Percentiles rank a stretch among this genome's conserved stretches.
Conservation (phyloP, 495 filamentous ascomycete species). For the Choiromyces venosus region DNA sequence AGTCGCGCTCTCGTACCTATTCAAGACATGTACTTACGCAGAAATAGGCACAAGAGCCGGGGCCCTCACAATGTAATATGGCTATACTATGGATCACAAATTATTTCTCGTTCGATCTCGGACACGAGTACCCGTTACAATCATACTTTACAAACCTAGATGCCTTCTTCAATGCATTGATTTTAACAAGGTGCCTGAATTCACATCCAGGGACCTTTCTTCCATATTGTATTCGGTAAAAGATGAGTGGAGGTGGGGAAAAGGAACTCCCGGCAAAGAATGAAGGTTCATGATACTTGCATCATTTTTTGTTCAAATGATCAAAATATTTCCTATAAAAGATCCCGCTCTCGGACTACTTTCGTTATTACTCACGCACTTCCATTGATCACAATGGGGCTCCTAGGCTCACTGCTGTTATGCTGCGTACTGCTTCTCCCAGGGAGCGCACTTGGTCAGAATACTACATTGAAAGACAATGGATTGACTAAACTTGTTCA, state of each 20-base stretch:
- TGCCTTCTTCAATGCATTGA: neutral
- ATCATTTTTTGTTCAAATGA: neutral
- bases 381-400: neutral
- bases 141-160: neutral
- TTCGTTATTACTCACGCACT: too few species aligned
- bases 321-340: neutral
- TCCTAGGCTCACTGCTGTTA: conserved; percentile 15
- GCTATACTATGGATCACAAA: neutral
- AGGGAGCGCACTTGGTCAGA: conserved; percentile 12
- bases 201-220: neutral
- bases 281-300: neutral
- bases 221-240: neutral
- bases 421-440: conserved; percentile 15
- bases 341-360: too few species aligned
- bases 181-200: neutral
- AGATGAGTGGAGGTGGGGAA: neutral
- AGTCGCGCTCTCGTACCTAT: neutral
- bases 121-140: neutral
- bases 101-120: neutral
- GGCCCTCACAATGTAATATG: neutral
- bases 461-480: conserved; percentile 19
- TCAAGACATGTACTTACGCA: neutral
- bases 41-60: neutral
- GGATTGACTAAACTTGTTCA: conserved; percentile 24
- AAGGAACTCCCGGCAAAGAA: neutral